Base-by-base conservation (phyloP, 1,139 yeast genomes). In the Geotrichum aggregatum region DNA sequence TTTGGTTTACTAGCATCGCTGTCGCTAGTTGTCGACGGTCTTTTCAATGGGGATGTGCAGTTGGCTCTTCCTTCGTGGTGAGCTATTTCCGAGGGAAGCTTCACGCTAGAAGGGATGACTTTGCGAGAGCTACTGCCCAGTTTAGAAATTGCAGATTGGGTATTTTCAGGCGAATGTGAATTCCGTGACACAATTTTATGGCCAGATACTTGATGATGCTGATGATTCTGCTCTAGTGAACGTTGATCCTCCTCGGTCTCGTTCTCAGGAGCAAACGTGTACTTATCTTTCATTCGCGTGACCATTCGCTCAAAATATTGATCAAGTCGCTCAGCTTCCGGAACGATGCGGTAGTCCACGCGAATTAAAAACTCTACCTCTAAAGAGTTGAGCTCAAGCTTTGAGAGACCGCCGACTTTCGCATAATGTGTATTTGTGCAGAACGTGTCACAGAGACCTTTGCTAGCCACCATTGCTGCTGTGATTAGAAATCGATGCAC, bases 371-470 rank as follows among this genome's bases (percentile, higher is more conserved):
- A 89, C 68, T 92, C 98, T 52, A 86, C 82, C 66, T 92, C 98
- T 45, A 92, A 73, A 55, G 92, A 77, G 67, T 92, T 92, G 59
- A 92, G 74, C 67, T 92, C 98, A 55, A 84, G 78, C 42, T 85
- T 74, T 38, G 92, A 88, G 6, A 92, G 84, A 58, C 98, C 98
- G 1, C 98, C 98, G 18, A 92, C 98, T 66, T 87, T 86, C 10
- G 98, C 96, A 66, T 92, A 92, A 67, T 91, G 97, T 36, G 84
- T 79, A 67, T 91, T 92, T 4, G 97, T 89, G 68, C 95, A 91
- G 67, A 92, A 92, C 43, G 91, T 84, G 68, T 92, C 98, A 67
- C 96, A 94, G 61, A 92, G 76, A 1, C 96, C 95, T 67, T 92
- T 92, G 58, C 92, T 85, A 1, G 95, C 95, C 3, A 91, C 82